Base-by-base conservation (phyloP, 148 eudicot genomes). In the Vaccinium myrtillus region DNA sequence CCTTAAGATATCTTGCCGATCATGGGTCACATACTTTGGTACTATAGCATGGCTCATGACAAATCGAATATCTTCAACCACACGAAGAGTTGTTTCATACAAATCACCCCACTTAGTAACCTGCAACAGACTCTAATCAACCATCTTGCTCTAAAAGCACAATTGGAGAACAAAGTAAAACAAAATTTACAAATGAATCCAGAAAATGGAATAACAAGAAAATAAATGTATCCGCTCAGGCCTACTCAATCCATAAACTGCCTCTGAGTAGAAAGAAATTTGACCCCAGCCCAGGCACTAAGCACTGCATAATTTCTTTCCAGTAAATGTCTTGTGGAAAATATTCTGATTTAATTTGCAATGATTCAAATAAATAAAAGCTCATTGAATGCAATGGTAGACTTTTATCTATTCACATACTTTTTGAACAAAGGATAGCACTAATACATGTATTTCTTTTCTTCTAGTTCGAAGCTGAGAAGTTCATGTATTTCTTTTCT, bases 61-160 rank as follows among this genome's bases (percentile, higher is more conserved):
- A 90, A 95, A 97, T 89, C 90, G 91, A 71, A 95, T 89, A 93
- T 95, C 98, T 89, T 95, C 98, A 81, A 94, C 90, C 86, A 97
- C 96, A 86, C 96, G 98, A 69, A 88, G 63, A 83, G 94, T 94
- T 54, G 93, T 93, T 61, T 97, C 96, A 88, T 90, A 90, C 84
- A 95, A 85, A 82, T 89, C 87, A 80, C 77, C 91, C 96, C 94
- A 97, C 77, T 92, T 93, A 88, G 71, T 85, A 85, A 97, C 92
- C 99, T 97, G 94, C 91, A 90, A 82, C 25, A 67, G 65, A 81
- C 54, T 30, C 59, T 73, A 78, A 82, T 70, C 19, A 87, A 87
- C 43, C 21, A 80, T 16, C n/a, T 55, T 27, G 69, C 65, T 74
- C 51, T 27, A 75, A 61, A 74, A 3, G 23, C 23, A 75, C 49